Conservation (phyloP, 139 green algal species). For the Chlorella vulgaris region DNA sequence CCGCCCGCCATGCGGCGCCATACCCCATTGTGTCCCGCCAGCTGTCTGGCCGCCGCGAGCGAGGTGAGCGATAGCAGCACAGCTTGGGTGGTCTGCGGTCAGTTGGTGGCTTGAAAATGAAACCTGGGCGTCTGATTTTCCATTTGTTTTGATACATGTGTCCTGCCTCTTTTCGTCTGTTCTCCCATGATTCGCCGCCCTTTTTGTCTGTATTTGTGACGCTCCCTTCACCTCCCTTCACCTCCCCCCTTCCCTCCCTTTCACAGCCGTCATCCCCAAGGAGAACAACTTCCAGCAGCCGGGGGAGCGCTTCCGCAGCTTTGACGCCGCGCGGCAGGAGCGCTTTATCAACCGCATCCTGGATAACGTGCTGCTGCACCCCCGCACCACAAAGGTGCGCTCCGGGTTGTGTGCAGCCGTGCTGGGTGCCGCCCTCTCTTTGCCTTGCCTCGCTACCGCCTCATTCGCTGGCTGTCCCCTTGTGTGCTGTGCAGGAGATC, state of each 20-base stretch:
- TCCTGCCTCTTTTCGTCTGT: too few species aligned
- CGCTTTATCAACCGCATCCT: constrained; percentile 82
- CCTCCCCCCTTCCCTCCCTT: background rate
- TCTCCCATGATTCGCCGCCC: too few species aligned
- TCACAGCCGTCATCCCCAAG: constrained; percentile 78
- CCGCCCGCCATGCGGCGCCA: constrained; percentile 77
- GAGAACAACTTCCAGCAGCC: constrained; percentile 95
- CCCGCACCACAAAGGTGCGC: constrained; percentile 54
- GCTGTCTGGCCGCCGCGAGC: constrained; percentile 76
- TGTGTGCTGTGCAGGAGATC: constrained; percentile 74
- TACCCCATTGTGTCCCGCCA: constrained; percentile 60
- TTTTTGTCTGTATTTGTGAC: background rate
- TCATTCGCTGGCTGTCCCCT: background rate
- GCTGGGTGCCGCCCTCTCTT: background rate
- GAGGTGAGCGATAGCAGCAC: constrained; percentile 28
- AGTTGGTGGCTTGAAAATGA: too few species aligned
- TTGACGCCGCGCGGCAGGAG: constrained; percentile 74
- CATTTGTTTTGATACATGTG: too few species aligned
- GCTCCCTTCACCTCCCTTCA: background rate
- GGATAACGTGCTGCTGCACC: constrained; percentile 69
- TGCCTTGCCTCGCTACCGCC: background rate
- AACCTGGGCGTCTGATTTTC: too few species aligned
- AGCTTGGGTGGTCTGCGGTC: background rate
- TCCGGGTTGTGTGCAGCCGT: background rate
- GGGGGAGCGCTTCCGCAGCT: constrained; percentile 78